phyloP scores from a whole-genome alignment of 345 rosid species.

The Brassica incana region DNA sequence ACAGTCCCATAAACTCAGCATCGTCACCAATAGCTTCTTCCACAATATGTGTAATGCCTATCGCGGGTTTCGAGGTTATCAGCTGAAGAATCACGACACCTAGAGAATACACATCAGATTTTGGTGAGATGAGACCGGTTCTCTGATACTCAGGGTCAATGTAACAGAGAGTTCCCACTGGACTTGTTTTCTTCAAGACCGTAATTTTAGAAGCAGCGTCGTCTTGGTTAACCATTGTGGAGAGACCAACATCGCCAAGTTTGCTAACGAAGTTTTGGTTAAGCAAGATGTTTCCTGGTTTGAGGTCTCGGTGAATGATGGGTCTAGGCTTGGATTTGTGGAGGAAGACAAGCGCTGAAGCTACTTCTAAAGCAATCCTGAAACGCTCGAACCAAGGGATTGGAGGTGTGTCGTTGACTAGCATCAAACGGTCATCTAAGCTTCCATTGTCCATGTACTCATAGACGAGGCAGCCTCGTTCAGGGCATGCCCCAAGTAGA shows the following conservation, averaged over 20 bases:
- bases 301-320: background rate
- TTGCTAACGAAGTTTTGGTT: conserved; percentile 78
- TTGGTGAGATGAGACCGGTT: conserved; percentile 68
- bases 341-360: background rate
- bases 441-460: background rate
- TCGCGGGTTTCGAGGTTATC: conserved; percentile 74
- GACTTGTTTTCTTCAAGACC: conserved; percentile 52
- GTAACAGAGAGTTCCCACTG: conserved; percentile 84
- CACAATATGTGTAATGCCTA: conserved; percentile 59
- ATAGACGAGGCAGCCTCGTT: background rate
- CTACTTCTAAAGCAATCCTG: background rate
- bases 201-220: conserved; percentile 45
- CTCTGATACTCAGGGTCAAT: conserved; percentile 94
- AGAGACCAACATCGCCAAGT: conserved; percentile 86
- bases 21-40: conserved; percentile 65
- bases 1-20: background rate
- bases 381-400: background rate
- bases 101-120: conserved; percentile 39
- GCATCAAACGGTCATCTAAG: background rate
- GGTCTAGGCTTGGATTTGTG: background rate
- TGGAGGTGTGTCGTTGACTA: background rate
- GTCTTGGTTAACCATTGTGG: conserved; percentile 55
- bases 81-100: conserved; percentile 81
- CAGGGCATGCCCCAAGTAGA: background rate
- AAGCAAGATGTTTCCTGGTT: conserved; percentile 63